Base-by-base conservation (phyloP, 805 yeast genomes). In the Saturnispora halmiae region DNA sequence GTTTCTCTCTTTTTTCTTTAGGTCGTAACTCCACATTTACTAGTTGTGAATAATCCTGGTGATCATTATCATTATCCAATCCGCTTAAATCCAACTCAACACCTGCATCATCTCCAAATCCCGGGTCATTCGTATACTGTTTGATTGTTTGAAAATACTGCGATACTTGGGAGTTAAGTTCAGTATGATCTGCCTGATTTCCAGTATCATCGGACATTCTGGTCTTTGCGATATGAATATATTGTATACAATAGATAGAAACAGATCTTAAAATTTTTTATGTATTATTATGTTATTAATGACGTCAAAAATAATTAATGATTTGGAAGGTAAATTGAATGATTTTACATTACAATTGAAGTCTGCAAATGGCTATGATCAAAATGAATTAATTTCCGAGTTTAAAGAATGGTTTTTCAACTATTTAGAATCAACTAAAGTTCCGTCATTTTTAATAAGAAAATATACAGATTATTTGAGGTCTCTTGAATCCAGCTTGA, bases 361-460 rank as follows among this genome's bases (percentile, higher is more conserved):
- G 7, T 19, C 34, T 3, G 16, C 14, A 9, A 15, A 19, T 6
- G 20, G 13, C 1, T 6, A 6, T n/a, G 25, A 31, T 8, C 20
- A 21, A 15, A 11, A 22, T 13, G 15, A 16, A 9, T 5, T 5
- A 29, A 14, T 37, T 2, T 5, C 14, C 11, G 16, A 40, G 3
- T 41, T 53, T 14, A 45, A 50, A 34, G 35, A 44, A 5, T 52
- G 54, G 54, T 27, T 55, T 4, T 24, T 48, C 9, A 38, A 40
- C 4, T 24, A 39, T n/a, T 28, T 41, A 15, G 36, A 41, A n/a
- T 34, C 27, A 7, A 47, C 38, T 13, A 36, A 34, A n/a, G 41
- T 56, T 2, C 55, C 63, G 1, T 15, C 46, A 14, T 59, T 48
- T 40, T 56, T 58, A 24, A 44, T 55, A 34, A 58, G 51, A 36